Base-by-base conservation (phyloP, 2,329 filamentous ascomycete genomes). In the Ophiosphaerella herpotricha region DNA sequence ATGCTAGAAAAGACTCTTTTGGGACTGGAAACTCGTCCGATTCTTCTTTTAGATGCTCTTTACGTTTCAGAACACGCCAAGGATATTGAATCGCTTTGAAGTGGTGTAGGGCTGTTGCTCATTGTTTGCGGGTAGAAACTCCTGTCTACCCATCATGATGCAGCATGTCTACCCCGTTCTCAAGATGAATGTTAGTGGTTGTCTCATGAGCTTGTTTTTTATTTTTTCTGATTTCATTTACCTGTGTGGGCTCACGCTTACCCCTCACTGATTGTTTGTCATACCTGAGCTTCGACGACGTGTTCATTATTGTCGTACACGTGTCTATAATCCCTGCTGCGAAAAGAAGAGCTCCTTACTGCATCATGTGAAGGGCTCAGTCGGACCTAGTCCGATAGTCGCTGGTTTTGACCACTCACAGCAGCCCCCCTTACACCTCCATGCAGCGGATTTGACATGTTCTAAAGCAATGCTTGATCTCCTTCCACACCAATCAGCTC, bases 361-460 rank as follows among this genome's bases (percentile, higher is more conserved):
- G 4, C 14, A 43, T 37, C 41, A 43, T 36, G 29, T 21, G 29
- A 39, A 16, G 9, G 18, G 24, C 26, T 13, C n/a, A 18, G 16
- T 11, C 12, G 12, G 26, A 16, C 26, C 21, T 14, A 21, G 26
- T 11, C 29, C 11, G 18, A 34, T 36, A 32, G 43, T 16, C 23
- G 16, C 36, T 32, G 13, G 43, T 40, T 50, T 32, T 43, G 43
- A 44, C 65, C 63, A 71, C 43, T 67, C 57, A 68, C 40, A 57
- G 46, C 35, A 46, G 38, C 31, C 41, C 42, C 53, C 57, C 50
- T 63, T 58, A 61, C 65, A 65, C 63, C 58, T 50, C 57, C 39
- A 60, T 52, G 57, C 50, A 59, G 32, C 41, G 16, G 43, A 44
- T 47, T 43, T 21, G 45, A 48, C 45, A 43, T 39, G 53, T 57